phyloP scores from a whole-genome alignment of 768 basidiomycete species.

The Leccinum variicolor region DNA sequence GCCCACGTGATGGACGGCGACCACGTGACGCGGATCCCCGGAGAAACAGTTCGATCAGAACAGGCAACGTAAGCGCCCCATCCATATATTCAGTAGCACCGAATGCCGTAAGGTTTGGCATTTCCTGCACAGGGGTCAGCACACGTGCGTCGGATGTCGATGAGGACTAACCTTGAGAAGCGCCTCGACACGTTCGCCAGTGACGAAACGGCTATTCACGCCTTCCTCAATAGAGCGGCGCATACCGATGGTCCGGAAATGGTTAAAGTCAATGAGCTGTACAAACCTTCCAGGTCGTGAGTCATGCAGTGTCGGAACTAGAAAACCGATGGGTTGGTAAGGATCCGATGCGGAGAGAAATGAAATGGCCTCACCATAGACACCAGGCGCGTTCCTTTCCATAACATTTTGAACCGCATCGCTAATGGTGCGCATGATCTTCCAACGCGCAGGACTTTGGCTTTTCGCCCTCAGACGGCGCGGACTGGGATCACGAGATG shows the following conservation, averaged over 20 bases:
- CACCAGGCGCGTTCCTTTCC: constrained; percentile 57
- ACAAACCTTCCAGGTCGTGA: constrained; percentile 78
- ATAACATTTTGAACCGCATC: constrained; percentile 74
- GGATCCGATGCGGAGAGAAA: background rate
- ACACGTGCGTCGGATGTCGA: background rate
- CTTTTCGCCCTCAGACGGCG: constrained; percentile 72
- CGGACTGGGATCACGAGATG: constrained; percentile 82
- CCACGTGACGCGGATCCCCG: constrained; percentile 73
- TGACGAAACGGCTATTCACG: constrained; percentile 88
- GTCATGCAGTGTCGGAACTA: constrained; percentile 69
- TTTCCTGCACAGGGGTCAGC: constrained; percentile 54
- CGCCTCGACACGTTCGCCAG: constrained; percentile 76
- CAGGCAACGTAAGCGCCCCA: constrained; percentile 77
- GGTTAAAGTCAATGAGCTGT: constrained; percentile 88
- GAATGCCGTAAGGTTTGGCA: constrained; percentile 80
- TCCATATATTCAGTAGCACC: constrained; percentile 99
- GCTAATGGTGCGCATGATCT: constrained; percentile 73
- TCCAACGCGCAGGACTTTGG: constrained; percentile 81
- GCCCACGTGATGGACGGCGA: constrained; percentile 64
- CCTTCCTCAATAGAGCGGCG: constrained; percentile 89
- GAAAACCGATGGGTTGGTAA: background rate
- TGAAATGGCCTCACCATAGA: constrained; percentile 56
- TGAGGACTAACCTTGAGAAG: constrained; percentile 62
- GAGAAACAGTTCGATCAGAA: constrained; percentile 87
- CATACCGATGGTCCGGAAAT: constrained; percentile 97